Conservation (phyloP, 257 asterid species). For the Henckelia pumila region DNA sequence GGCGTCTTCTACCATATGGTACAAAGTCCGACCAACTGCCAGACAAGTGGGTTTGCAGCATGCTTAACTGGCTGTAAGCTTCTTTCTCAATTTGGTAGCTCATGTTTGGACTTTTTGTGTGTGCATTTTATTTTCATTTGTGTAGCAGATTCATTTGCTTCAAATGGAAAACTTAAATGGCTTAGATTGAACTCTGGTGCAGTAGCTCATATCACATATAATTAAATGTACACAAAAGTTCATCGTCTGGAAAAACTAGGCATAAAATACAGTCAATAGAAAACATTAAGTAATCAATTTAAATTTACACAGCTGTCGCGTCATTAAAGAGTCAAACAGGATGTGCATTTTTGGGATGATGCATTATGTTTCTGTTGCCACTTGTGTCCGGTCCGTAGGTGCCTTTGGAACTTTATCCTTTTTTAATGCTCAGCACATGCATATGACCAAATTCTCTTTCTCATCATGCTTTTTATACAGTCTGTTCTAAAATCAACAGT, state of each 20-base stretch:
- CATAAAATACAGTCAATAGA: not conserved
- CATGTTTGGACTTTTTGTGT: constrained; percentile 2
- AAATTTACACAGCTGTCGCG: not conserved
- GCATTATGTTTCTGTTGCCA: not conserved
- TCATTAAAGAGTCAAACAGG: not conserved
- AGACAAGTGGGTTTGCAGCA: constrained; percentile 77
- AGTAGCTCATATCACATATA: constrained; percentile 9
- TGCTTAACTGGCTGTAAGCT: constrained; percentile 96
- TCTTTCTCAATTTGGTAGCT: constrained; percentile 20
- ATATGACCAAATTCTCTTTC: not conserved
- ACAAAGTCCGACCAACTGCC: constrained; percentile 53
- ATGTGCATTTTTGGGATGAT: constrained; percentile 10
- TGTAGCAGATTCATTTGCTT: constrained; percentile 19
- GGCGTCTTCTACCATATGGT: constrained; percentile 82
- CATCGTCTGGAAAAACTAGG: constrained; percentile 1
- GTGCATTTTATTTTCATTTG: not conserved
- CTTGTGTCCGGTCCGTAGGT: not conserved
- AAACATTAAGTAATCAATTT: constrained; percentile 5
- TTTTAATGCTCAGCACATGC: not conserved
- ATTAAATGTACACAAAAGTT: not conserved
- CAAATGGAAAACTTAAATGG: not conserved
- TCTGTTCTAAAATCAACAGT: not conserved
- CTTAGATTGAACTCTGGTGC: constrained; percentile 1
- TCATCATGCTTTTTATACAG: constrained; percentile 5
- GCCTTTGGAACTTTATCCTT: not conserved